These are phyloP conservation scores for Lasiodiplodia sp. DNA, from an alignment of 2,329 filamentous ascomycete species.

Conservation along the genomic window DNA sequence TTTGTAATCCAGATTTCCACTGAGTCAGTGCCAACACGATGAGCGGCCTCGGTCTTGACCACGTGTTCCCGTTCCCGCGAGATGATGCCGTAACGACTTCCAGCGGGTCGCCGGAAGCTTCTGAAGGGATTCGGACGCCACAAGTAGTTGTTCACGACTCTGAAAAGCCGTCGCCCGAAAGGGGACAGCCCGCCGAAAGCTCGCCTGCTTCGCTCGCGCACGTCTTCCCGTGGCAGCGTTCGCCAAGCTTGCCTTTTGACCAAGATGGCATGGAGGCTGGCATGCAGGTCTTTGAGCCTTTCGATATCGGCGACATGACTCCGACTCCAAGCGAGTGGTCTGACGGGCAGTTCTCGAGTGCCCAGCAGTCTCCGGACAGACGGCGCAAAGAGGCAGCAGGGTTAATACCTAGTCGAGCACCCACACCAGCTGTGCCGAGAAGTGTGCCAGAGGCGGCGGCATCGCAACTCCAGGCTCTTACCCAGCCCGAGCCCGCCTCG, in stretches of 20 bases:
- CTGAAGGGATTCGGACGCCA: constrained; percentile 5
- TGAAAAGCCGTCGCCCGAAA: neutral
- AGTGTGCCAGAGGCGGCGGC: constrained; percentile 1
- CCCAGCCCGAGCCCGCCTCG: neutral
- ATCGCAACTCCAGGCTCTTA: neutral
- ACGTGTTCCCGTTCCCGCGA: constrained; percentile 23
- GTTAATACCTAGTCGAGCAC: neutral
- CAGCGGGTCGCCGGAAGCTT: constrained; percentile 1
- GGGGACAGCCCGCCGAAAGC: neutral
- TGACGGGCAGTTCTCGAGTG: constrained; percentile 17
- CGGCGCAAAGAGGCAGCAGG: constrained; percentile 8
- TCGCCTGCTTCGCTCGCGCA: constrained; percentile 15
- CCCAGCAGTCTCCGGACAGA: constrained; percentile 11
- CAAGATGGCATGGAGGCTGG: constrained; percentile 2
- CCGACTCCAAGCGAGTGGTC: constrained; percentile 24
- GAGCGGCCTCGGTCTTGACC: constrained; percentile 26
- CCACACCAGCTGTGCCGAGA: neutral
- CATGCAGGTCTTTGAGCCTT: constrained; percentile 29
- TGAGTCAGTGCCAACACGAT: neutral
- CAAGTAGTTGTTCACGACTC: constrained; percentile 13
- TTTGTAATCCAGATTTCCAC: neutral
- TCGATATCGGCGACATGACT: constrained; percentile 27
- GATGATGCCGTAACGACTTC: neutral
- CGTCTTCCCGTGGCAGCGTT: constrained; percentile 28
- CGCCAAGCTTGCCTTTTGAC: constrained; percentile 15